Evolutionary conservation across 768 basidiomycete species (phyloP), one percentile per base, ranked within the genome.

Genomic region (Xerocomus spinulosus): DNA sequence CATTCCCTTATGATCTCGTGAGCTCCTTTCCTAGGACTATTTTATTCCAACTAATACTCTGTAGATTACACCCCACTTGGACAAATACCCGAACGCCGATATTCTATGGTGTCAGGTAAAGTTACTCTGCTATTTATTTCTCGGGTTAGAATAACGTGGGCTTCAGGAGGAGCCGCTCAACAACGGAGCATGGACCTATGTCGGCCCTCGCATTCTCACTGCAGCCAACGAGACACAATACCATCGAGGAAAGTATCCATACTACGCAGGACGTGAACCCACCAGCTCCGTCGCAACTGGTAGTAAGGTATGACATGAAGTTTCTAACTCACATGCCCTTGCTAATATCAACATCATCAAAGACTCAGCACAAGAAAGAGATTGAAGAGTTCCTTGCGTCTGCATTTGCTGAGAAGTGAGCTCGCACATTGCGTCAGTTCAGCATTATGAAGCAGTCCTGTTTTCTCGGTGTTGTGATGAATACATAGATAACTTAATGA

Each of bases 121-220:
- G 1, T 21, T 8, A 9, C 32, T 23, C n/a, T 34, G 3, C 10
- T 4, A 1, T 15, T 25, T 9, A 1, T 14, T 5, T 36, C 37
- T 21, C 38, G 23, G 5, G 20, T 33, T 18, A 14, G 36, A 34
- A 37, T 50, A 44, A 41, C 51, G 17, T 42, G 54, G 13, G 44
- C 32, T 58, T 42, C 61, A 83, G 78, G 93, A 96, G 71, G 92
- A 97, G 68, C 95, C 96, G 14, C 72, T 98, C 56, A 99, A 99
- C 76, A 93, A 92, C 60, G 96, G 96, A 56, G 84, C 92, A 2
- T 99, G 96, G 96, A 90, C 87, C 34, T 96, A 99, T 62, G 83
- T 96, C 50, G 93, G 89, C 21, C 89, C 93, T 38, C 83, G 94
- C 46, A 84, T 98, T 61, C 83, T 87, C 67, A 98, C 95, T 37